Evolutionary conservation across 352 stramenopile genomes (phyloP).

Genomic region (Pythium dissimile): DNA sequence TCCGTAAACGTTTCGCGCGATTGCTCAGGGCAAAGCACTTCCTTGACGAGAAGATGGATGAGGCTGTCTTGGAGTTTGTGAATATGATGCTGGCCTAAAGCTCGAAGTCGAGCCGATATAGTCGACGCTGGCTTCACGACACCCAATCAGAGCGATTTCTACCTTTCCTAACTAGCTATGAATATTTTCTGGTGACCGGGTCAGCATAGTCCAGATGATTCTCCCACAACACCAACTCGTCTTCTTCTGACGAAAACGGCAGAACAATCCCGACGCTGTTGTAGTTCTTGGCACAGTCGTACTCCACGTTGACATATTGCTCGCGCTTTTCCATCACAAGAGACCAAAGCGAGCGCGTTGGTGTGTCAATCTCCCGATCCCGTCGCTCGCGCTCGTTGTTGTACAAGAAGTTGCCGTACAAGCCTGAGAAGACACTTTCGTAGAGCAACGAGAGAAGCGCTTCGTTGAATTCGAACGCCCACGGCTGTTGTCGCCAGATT

Average conservation of each 20-base stretch:
- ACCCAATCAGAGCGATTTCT: background rate
- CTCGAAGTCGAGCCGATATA: background rate
- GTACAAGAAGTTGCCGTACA: slow-evolving; percentile 98
- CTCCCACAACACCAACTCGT: slow-evolving; percentile 80
- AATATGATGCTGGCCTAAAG: slow-evolving; percentile 26
- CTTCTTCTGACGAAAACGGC: slow-evolving; percentile 79
- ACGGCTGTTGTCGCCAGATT: slow-evolving; percentile 94
- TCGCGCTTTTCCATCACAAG: slow-evolving; percentile 55
- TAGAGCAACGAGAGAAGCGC: slow-evolving; percentile 90
- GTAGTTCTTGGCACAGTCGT: slow-evolving; percentile 82
- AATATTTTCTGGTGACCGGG: slow-evolving; percentile 84
- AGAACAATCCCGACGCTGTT: slow-evolving; percentile 80
- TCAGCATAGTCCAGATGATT: slow-evolving; percentile 79
- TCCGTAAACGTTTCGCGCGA: no score
- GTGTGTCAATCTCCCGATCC: slow-evolving; percentile 49
- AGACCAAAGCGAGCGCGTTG: slow-evolving; percentile 75
- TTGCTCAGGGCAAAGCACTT: slow-evolving; percentile 20
- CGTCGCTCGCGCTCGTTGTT: slow-evolving; percentile 91
- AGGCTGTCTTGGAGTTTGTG: slow-evolving; percentile 13
- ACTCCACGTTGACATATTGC: slow-evolving; percentile 79
- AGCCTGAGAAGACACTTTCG: slow-evolving; percentile 94
- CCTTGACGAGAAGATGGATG: slow-evolving; percentile 24
- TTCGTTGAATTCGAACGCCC: slow-evolving; percentile 98
- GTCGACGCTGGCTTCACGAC: background rate
- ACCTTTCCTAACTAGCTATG: slow-evolving; percentile 30